Base-by-base conservation (phyloP, 345 rosid genomes). In the Gossypium longicalyx region DNA sequence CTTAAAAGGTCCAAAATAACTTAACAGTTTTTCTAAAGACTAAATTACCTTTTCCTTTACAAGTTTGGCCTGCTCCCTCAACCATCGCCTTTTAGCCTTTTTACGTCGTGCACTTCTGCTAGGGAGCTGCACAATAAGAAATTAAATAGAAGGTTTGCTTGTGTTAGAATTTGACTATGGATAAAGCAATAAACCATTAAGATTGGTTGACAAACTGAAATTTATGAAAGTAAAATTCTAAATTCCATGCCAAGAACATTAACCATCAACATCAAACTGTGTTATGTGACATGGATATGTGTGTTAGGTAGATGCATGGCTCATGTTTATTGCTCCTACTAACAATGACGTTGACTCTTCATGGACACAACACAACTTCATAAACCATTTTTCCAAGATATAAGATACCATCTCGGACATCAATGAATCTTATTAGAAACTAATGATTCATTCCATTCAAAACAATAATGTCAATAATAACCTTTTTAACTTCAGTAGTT, bases 21-120 rank as follows among this genome's bases (percentile, higher is more conserved):
- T 59, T 34, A 29, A 47, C 53, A 13, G 25, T 25, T 16, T 74
- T 66, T 53, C 11, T 58, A 49, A 71, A 45, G 6, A 67, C 43
- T 23, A 27, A 47, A 12, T 19, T 84, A 93, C 99, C 92, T 89
- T 85, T 73, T 81, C 79, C 73, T 80, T 88, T 81, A 89, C 93
- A 80, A 83, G 82, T 86, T 80, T 81, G 67, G 75, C 85, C 74
- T 79, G 83, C 78, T 89, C 92, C 84, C 87, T 88, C 80, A 91
- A 81, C 94, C 91, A 88, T 73, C 23, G 87, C 81, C 97, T 87
- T 84, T 86, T 93, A 27, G 91, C 90, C 81, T 90, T 89, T 80
- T 96, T 96, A 65, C 99, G 97, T 2, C 97, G 88, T 79, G 98
- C 92, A 81, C 91, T 96, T 82, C 99, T 83, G 78, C 99, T 91